A percentile compares a stretch with the other conserved stretches of the same genome.
These are phyloP conservation scores for Mycena galericulata DNA, from an alignment of 768 basidiomycete genomes.

Conservation along the genomic window DNA sequence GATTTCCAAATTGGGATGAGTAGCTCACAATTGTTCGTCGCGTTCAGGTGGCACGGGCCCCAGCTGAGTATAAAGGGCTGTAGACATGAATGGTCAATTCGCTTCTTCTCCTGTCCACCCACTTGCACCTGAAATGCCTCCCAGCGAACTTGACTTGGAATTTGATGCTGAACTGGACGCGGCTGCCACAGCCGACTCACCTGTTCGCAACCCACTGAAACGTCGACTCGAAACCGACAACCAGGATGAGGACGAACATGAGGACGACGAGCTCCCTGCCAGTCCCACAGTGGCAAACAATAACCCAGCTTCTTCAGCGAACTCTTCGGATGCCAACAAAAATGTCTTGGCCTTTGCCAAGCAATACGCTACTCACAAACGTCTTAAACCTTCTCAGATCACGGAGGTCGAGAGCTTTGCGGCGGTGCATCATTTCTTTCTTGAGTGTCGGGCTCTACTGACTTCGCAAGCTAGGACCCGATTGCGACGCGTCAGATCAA, in stretches of 20 bases:
- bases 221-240: background rate
- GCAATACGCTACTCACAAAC: constrained; percentile 6
- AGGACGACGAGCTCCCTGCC: background rate
- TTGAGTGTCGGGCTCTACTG: too few relatives aligned
- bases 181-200: too few relatives aligned
- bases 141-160: too few relatives aligned
- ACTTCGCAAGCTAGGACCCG: background rate
- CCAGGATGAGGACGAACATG: background rate
- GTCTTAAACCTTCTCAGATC: constrained; percentile 8
- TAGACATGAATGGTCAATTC: too few relatives aligned
- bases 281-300: background rate
- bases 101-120: too few relatives aligned
- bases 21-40: too few relatives aligned
- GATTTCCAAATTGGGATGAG: too few relatives aligned
- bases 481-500: background rate
- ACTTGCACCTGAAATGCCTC: too few relatives aligned
- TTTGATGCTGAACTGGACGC: too few relatives aligned
- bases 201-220: background rate
- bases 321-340: background rate
- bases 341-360: background rate
- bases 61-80: too few relatives aligned
- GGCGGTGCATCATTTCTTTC: background rate
- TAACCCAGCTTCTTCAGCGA: background rate
- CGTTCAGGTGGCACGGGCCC: too few relatives aligned
- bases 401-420: constrained; percentile 1